phyloP scores from a whole-genome alignment of 257 asterid species.

The Solanum chaucha region DNA sequence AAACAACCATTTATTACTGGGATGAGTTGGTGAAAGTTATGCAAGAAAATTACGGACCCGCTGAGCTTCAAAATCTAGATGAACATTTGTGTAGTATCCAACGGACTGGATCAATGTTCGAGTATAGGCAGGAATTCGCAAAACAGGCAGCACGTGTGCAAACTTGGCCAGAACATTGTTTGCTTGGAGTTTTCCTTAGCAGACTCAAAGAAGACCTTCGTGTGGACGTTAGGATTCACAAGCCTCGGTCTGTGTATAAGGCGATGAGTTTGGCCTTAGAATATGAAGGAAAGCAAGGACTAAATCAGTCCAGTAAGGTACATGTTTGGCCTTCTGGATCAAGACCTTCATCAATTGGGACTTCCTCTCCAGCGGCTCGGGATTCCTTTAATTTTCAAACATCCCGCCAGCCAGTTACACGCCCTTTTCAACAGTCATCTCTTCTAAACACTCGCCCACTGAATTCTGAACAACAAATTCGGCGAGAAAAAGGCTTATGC shows the following conservation, averaged over 20 bases:
- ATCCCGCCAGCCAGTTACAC: background rate
- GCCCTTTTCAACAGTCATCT: background rate
- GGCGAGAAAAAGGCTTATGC: background rate
- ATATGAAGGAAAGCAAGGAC: background rate
- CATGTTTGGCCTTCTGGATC: background rate
- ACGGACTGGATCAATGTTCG: background rate
- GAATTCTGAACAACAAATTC: background rate
- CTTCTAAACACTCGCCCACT: background rate
- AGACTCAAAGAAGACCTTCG: background rate
- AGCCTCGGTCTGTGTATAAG: background rate
- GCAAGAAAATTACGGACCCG: background rate
- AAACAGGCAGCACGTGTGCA: background rate
- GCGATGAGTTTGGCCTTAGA: background rate
- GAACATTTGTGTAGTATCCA: background rate
- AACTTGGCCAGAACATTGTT: background rate
- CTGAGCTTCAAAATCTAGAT: background rate
- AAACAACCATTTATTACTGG: background rate
- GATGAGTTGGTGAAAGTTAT: background rate
- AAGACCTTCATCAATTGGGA: background rate
- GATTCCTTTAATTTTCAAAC: background rate
- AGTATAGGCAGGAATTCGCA: background rate
- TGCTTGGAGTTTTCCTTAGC: background rate
- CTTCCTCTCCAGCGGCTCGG: background rate
- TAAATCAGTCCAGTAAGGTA: background rate
- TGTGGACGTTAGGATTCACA: background rate